Base-by-base conservation (phyloP, 495 filamentous ascomycete species). In the Aspergillus diversus region DNA sequence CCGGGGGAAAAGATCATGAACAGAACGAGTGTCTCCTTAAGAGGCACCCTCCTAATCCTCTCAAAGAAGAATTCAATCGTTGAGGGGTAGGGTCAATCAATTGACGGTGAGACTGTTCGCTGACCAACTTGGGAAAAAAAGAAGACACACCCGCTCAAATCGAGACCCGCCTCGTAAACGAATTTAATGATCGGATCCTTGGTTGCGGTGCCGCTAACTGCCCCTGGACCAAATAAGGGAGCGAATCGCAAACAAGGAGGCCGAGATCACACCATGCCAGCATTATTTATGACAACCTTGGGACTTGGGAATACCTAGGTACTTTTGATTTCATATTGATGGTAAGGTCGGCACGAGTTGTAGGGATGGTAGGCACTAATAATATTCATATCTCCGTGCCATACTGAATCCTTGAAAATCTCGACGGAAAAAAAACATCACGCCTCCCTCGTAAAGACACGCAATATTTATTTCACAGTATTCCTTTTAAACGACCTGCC, bases 11-110 rank as follows among this genome's bases (percentile, higher is more conserved):
- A 61, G 50, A 32, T 65, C 32, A 59, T 59, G 62, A 48, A 60
- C 56, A 46, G 55, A 47, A 64, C 32, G 60, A 66, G 58, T 65
- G 55, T 62, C 64, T 61, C 58, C 42, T n/a, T 34, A 53, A 55
- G 63, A 62, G 59, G 54, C 58, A 61, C 65, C 56, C 55, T 59
- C 65, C 46, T 49, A 59, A 42, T 35, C 43, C 46, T 55, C 52
- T 35, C 17, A 17, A 51, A 55, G 49, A 63, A 47, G 33, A 64
- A 51, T 53, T n/a, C 12, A 57, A 33, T 15, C 21, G 51, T 54
- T 34, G 51, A 33, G 12, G 51, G 3, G 15, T 11, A 50, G 17
- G 4, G 48, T 50, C 4, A 34, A 11, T 50, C n/a, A 50, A 54
- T 54, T 33, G 51, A 34, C 4, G 48, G 48, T 9, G 9, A 34